Evolutionary conservation across 2,329 filamentous ascomycete genomes (phyloP).

Genomic region (Daldinia sp.): DNA sequence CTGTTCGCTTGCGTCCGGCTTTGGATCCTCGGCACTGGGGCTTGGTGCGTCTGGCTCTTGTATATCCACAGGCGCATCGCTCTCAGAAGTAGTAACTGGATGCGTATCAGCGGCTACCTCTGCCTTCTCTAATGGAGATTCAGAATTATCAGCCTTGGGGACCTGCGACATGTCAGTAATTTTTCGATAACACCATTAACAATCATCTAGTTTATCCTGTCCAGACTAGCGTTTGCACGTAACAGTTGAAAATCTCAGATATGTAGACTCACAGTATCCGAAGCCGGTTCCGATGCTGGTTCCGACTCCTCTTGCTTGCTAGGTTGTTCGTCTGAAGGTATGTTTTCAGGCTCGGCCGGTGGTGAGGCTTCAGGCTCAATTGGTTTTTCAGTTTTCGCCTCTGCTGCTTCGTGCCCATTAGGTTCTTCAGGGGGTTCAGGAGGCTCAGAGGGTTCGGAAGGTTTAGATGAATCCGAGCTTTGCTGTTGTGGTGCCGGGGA

Average conservation of each 20-base stretch:
- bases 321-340: not conserved
- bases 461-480: not conserved
- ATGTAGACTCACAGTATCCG: constrained; percentile 22
- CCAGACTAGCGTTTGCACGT: not conserved
- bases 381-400: constrained; percentile 9
- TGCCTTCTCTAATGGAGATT: not conserved
- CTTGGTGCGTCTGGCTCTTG: not conserved
- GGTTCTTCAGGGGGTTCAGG: constrained; percentile 9
- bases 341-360: constrained; percentile 6
- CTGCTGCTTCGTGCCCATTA: constrained; percentile 17
- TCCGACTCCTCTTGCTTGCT: constrained; percentile 14
- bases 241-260: not conserved
- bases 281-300: constrained; percentile 9
- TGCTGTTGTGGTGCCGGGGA: not conserved
- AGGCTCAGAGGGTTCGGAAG: constrained; percentile 1
- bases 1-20: not conserved
- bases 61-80: not conserved
- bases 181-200: not conserved
- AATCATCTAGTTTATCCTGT: not conserved
- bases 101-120: not conserved
- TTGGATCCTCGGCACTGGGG: constrained; percentile 1
- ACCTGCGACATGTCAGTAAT: constrained; percentile 1
- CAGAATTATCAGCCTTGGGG: not conserved
- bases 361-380: constrained; percentile 12
- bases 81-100: not conserved